Base-by-base conservation (phyloP, 805 yeast genomes). In the Babjeviella inositovora region DNA sequence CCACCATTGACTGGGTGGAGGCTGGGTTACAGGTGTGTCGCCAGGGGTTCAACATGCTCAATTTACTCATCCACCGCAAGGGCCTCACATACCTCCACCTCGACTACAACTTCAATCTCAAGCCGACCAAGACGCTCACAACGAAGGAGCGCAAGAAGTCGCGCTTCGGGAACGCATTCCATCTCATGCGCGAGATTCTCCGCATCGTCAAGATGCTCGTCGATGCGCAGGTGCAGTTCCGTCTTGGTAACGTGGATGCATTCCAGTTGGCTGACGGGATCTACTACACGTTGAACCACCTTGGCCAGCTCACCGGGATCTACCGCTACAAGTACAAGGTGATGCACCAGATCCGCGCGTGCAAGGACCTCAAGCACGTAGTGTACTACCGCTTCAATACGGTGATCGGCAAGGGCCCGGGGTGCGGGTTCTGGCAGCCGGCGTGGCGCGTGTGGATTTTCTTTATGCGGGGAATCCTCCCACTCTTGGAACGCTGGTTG, bases 341-440 rank as follows among this genome's bases (percentile, higher is more conserved):
- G 7, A 90, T 90, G 99, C 97, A 85, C 41, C 99, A 90, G 46
- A 85, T 90, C 19, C 65, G 96, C 23, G 85, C 93, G 2, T 84
- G 96, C 45, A 90, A 90, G 43, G 98, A 90, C 47, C 51, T 90
- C 37, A 90, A 90, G 47, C 98, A 90, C 43, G 72, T 87, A 5
- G 75, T 90, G 1, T 90, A 90, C 41, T 62, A 80, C 32, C 58
- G 75, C 30, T 90, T 90, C 52, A 90, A 90, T 40, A 57, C 61
- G 17, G 55, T 67, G n/a, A 77, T 90, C 13, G 96, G 96, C 0
- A 90, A 87, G 41, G 98, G 98, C 3, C 97, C 98, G 2, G 98
- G 98, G 0, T 80, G 93, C 53, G 99, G 99, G 2, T 79, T 90
- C 45, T 90, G 99, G 99, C 97, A 90, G 41, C 98, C 98, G 0